Evolutionary conservation across 768 basidiomycete species (phyloP).

Genomic region (Solioccasus polychromus): DNA sequence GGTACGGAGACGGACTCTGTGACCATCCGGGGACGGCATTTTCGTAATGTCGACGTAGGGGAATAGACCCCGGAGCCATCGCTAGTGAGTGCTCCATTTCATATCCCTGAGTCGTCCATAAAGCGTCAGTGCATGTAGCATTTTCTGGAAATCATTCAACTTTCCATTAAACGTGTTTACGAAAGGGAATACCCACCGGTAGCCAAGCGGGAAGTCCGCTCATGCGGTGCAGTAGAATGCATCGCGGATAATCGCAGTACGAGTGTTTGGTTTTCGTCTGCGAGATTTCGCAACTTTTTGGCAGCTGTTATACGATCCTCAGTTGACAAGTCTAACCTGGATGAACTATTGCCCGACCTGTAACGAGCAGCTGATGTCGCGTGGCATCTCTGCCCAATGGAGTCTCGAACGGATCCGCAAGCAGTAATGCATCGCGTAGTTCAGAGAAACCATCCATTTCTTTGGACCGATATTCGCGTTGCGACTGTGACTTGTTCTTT

Average conservation of each 20-base stretch:
- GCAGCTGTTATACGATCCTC: conserved; percentile 33
- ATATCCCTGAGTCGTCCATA: conserved; percentile 7
- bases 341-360: not conserved
- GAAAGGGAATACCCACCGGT: conserved; percentile 10
- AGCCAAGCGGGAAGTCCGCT: not conserved
- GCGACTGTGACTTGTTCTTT: conserved; percentile 26
- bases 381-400: conserved; percentile 17
- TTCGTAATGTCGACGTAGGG: conserved; percentile 1
- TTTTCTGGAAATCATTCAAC: conserved; percentile 8
- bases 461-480: conserved; percentile 26
- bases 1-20: conserved; percentile 1
- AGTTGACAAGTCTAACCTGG: not conserved
- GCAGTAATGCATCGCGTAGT: conserved; percentile 14
- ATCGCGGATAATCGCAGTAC: not conserved
- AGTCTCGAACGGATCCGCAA: conserved; percentile 8
- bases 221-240: not conserved
- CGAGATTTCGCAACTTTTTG: conserved; percentile 43
- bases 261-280: conserved; percentile 21
- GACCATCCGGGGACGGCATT: conserved; percentile 5
- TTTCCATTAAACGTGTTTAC: not conserved
- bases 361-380: not conserved
- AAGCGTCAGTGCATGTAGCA: not conserved
- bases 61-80: not conserved
- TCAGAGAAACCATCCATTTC: conserved; percentile 6
- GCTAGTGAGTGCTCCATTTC: not conserved